A percentile compares a stretch with the other conserved stretches of the same genome.
Evolutionary conservation across 345 rosid species (phyloP).

Genomic region (Corchorus olitorius): DNA sequence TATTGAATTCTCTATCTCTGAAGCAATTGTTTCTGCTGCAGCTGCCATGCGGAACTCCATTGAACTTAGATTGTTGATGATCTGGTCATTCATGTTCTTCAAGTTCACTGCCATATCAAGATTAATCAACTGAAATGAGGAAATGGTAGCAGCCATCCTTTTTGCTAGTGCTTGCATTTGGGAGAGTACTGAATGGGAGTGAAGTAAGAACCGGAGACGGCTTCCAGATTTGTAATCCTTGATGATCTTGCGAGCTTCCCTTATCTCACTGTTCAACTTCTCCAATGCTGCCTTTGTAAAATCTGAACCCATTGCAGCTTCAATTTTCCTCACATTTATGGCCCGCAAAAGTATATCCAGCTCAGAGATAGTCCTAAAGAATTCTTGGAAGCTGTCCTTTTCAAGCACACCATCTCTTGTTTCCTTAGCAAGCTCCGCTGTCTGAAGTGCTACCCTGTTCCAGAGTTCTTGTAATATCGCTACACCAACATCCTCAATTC

Average conservation of each 20-base stretch:
- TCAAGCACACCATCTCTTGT: constrained; percentile 41
- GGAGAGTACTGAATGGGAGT: constrained; percentile 26
- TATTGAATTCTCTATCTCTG: constrained; percentile 39
- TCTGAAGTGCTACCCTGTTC: constrained; percentile 39
- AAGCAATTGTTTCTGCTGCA: constrained; percentile 35
- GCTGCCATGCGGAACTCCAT: constrained; percentile 36
- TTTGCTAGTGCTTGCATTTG: constrained; percentile 40
- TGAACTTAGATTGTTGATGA: constrained; percentile 32
- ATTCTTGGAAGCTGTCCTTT: constrained; percentile 38
- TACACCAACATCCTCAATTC: constrained; percentile 35
- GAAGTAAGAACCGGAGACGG: constrained; percentile 39
- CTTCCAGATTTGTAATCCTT: constrained; percentile 43
- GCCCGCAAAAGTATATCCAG: constrained; percentile 32
- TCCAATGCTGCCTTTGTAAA: constrained; percentile 31
- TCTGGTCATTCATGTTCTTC: constrained; percentile 31
- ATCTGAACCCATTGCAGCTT: constrained; percentile 39
- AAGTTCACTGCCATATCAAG: constrained; percentile 39
- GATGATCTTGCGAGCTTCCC: constrained; percentile 33
- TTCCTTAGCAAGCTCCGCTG: constrained; percentile 33
- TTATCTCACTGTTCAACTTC: constrained; percentile 34
- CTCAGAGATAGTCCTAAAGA: constrained; percentile 37
- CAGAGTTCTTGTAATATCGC: constrained; percentile 45
- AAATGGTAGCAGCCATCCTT: constrained; percentile 47
- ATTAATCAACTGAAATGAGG: constrained; percentile 45
- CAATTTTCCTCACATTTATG: constrained; percentile 36